Evolutionary conservation across 2,329 filamentous ascomycete genomes (phyloP).

Genomic region (Pseudogymnoascus sp.): DNA sequence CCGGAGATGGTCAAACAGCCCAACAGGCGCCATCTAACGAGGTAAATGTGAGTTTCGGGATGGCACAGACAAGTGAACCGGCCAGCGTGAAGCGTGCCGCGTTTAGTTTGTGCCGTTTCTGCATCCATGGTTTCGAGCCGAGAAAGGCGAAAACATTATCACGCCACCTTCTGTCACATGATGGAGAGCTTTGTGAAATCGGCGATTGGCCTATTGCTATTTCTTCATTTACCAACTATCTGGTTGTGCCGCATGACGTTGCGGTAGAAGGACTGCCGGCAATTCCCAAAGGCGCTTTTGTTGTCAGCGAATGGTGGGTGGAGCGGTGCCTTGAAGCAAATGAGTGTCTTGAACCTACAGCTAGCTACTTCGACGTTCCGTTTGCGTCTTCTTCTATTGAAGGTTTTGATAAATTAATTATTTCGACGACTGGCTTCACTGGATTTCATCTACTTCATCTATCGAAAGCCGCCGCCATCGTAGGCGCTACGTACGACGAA

Average conservation of each 20-base stretch:
- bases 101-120: conserved; percentile 36
- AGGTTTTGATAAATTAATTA: conserved; percentile 60
- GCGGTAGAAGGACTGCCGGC: conserved; percentile 28
- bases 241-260: conserved; percentile 40
- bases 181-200: conserved; percentile 24
- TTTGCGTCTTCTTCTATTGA: conserved; percentile 62
- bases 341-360: conserved; percentile 57
- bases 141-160: conserved; percentile 32
- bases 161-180: conserved; percentile 30
- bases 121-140: conserved; percentile 35
- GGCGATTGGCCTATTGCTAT: conserved; percentile 16
- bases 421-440: conserved; percentile 76
- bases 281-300: conserved; percentile 29
- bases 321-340: conserved; percentile 80
- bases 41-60: not conserved
- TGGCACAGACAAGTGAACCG: not conserved
- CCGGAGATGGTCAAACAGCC: not conserved
- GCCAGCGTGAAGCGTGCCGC: conserved; percentile 20
- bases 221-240: conserved; percentile 14
- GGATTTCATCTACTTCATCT: conserved; percentile 82
- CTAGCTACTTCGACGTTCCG: conserved; percentile 68
- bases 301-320: conserved; percentile 86
- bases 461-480: conserved; percentile 63
- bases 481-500: conserved; percentile 77
- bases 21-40: not conserved